phyloP scores from a whole-genome alignment of 1,139 yeast species.

The Waltiozyma sp. region DNA sequence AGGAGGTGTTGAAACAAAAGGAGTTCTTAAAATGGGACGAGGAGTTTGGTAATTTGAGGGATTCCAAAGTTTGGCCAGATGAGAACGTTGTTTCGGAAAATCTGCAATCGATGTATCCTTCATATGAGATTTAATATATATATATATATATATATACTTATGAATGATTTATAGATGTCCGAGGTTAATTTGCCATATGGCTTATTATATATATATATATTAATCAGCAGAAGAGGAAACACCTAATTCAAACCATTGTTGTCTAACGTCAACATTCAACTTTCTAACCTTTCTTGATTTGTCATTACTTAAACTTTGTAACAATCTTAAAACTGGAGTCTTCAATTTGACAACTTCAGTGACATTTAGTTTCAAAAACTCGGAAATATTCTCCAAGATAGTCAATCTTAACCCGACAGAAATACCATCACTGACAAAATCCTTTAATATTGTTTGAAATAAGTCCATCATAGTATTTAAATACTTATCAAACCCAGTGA shows the following conservation, averaged over 20 bases:
- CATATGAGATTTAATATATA: too few relatives aligned
- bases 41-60: background rate
- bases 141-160: too few relatives aligned
- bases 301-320: constrained; percentile 58
- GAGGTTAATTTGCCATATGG: too few relatives aligned
- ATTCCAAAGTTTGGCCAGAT: background rate
- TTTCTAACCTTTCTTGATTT: constrained; percentile 63
- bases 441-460: constrained; percentile 25
- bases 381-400: constrained; percentile 45
- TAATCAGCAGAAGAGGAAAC: background rate
- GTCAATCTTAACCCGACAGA: constrained; percentile 40
- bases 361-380: constrained; percentile 29
- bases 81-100: background rate
- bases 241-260: constrained; percentile 51
- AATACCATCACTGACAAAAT: constrained; percentile 18
- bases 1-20: background rate
- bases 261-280: constrained; percentile 70
- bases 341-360: constrained; percentile 41
- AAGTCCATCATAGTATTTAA: constrained; percentile 46
- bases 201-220: too few relatives aligned
- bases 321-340: constrained; percentile 33
- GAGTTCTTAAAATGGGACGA: background rate
- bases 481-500: constrained; percentile 39
- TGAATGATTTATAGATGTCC: too few relatives aligned
- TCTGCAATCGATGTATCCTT: background rate